Evolutionary conservation across 164 flowering plant species (phyloP).

Genomic region (Nymphaea thermarum): DNA sequence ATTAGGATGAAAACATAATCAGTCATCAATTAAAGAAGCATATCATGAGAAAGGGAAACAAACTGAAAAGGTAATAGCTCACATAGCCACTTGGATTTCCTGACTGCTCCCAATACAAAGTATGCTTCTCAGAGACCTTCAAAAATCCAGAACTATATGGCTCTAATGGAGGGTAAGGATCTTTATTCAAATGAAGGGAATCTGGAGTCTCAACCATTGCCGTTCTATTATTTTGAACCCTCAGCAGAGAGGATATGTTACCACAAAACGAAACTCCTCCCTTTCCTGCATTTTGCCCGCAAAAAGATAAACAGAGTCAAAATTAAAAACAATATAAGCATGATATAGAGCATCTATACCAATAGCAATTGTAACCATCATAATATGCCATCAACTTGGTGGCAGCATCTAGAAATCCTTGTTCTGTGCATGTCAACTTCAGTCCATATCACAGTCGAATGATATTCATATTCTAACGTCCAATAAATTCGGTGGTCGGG

Average conservation of each 20-base stretch:
- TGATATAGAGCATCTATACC: not conserved
- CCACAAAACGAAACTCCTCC: conserved; percentile 12
- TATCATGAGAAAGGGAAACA: not conserved
- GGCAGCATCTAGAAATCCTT: too few species aligned
- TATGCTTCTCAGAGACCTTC: conserved; percentile 85
- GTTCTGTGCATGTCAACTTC: too few species aligned
- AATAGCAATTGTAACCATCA: too few species aligned
- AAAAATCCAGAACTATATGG: conserved; percentile 61
- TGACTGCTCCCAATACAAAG: conserved; percentile 88
- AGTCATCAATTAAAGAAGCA: not conserved
- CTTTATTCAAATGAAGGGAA: conserved; percentile 23
- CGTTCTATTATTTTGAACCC: conserved; percentile 11
- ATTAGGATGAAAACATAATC: not conserved
- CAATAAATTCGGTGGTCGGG: too few species aligned
- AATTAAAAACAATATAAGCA: not conserved
- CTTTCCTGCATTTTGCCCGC: conserved; percentile 20
- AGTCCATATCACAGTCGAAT: too few species aligned
- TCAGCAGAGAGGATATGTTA: conserved; percentile 13
- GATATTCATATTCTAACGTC: too few species aligned
- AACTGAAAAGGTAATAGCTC: conserved; percentile 20
- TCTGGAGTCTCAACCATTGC: conserved; percentile 36
- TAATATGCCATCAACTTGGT: too few species aligned
- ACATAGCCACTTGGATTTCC: conserved; percentile 92
- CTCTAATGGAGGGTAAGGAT: conserved; percentile 55
- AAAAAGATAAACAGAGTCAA: too few species aligned